Evolutionary conservation across 768 basidiomycete genomes (phyloP), one percentile per base, ranked within the genome.

Genomic region (Rhizopogon vesiculosus): DNA sequence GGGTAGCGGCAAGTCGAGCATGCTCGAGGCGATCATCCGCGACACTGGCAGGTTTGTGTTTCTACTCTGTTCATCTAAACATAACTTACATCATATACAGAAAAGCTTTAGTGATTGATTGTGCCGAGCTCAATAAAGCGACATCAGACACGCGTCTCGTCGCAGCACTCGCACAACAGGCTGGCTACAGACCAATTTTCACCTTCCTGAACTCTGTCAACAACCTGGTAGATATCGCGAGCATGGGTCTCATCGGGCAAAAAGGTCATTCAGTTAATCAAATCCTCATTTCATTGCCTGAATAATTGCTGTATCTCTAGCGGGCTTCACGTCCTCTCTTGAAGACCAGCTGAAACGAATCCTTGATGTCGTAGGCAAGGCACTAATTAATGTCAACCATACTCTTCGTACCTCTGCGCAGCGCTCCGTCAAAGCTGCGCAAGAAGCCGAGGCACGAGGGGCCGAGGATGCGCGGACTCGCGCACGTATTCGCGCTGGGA

Each of bases 171-270:
- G 93, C 95, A 1, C 72, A 70, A 6, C 91, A 97, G 63, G 92
- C 89, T 0, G 94, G 96, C 38, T 93, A 92, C 65, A 88, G 85
- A 78, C 95, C 94, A 5, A 79, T 92, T 6, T 95, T 97, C 71
- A 86, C 86, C 5, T 89, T 93, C 72, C 73, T 92, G 48, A 85
- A 87, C 62, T 92, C 89, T 0, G 71, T 92, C 65, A 89, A 82
- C 62, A 87, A 82, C 59, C 72, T 98, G 55, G 83, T 98, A 58
- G 96, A 98, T 66, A 78, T 98, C n/a, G 93, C 92, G 1, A 87
- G 86, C 56, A 82, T 94, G 42, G 95, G 95, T 1, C 65, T 98
- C n/a, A 97, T 97, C 61, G 97, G 97, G 3, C 93, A 97, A 66
- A 98, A 98, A 74, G 83, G 91, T 88, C 53, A 42, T 45, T 55